phyloP scores from a whole-genome alignment of 2,329 filamentous ascomycete genomes.

The Neofusicoccum laricinum region DNA sequence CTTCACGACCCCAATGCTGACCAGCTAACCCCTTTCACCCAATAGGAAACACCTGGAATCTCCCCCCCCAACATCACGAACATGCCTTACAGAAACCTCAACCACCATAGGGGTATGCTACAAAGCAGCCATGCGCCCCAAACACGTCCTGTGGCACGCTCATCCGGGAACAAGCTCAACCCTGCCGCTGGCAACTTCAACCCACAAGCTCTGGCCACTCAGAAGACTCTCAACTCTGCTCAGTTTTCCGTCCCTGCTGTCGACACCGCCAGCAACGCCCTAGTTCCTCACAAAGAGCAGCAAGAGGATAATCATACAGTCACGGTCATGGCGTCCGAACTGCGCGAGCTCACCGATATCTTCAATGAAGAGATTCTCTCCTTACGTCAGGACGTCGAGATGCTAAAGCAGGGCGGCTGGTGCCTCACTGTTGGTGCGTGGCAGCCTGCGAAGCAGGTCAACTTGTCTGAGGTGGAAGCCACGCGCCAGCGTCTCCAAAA shows the following conservation, averaged over 20 bases:
- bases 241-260: too few species aligned
- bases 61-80: not conserved
- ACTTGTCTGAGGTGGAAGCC: not conserved
- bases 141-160: not conserved
- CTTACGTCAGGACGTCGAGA: slow-evolving; percentile 22
- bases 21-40: too few species aligned
- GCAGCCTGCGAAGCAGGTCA: not conserved
- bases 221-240: not conserved
- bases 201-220: not conserved
- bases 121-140: not conserved
- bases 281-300: not conserved
- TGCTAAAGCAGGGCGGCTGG: slow-evolving; percentile 23
- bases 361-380: not conserved
- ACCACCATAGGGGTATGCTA: not conserved
- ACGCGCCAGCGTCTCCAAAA: not conserved
- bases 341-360: not conserved
- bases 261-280: not conserved
- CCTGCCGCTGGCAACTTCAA: slow-evolving; percentile 3
- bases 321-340: not conserved
- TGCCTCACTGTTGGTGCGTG: slow-evolving; percentile 21
- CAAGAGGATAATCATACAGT: not conserved
- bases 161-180: not conserved
- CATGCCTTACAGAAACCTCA: not conserved
- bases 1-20: too few species aligned
- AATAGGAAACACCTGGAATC: too few species aligned